Evolutionary conservation across 805 yeast species (phyloP).

Genomic region (Yamadazyma kitorensis): DNA sequence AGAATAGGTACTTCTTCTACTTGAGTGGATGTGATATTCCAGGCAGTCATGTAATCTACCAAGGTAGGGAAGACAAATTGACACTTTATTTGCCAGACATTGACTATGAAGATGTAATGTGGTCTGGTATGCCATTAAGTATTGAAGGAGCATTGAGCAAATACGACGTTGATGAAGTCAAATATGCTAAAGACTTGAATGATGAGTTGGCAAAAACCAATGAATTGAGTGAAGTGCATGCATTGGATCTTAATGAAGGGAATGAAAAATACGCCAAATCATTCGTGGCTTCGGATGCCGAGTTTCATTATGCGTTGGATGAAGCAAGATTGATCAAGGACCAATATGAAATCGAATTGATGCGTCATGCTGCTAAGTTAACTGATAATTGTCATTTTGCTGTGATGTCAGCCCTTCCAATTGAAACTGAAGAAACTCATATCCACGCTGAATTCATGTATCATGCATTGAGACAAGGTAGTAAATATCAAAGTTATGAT

Average conservation of each 20-base stretch:
- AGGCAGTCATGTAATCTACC: conserved; percentile 67
- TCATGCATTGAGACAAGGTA: conserved; percentile 92
- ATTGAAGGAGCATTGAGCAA: conserved; percentile 58
- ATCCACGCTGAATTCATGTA: conserved; percentile 94
- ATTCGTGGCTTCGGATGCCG: conserved; percentile 44
- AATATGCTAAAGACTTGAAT: conserved; percentile 54
- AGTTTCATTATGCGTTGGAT: conserved; percentile 69
- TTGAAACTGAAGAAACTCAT: conserved; percentile 84
- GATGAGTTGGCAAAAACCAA: conserved; percentile 26
- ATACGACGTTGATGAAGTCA: conserved; percentile 82
- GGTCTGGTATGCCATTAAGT: conserved; percentile 88
- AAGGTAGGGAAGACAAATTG: conserved; percentile 50
- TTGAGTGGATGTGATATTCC: conserved; percentile 80
- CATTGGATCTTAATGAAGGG: conserved; percentile 56
- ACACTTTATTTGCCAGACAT: conserved; percentile 78
- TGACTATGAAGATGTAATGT: conserved; percentile 88
- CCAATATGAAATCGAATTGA: conserved; percentile 67
- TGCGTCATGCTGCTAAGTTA: conserved; percentile 79
- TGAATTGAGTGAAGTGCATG: conserved; percentile 29
- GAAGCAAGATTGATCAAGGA: conserved; percentile 87
- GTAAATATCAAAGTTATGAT: conserved; percentile 84
- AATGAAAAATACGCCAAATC: conserved; percentile 31
- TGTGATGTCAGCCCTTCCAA: conserved; percentile 89
- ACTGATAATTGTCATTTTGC: conserved; percentile 88
- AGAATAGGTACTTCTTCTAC: conserved; percentile 87